Conservation (phyloP, 179 eudicot species). For the Silene vulgaris region DNA sequence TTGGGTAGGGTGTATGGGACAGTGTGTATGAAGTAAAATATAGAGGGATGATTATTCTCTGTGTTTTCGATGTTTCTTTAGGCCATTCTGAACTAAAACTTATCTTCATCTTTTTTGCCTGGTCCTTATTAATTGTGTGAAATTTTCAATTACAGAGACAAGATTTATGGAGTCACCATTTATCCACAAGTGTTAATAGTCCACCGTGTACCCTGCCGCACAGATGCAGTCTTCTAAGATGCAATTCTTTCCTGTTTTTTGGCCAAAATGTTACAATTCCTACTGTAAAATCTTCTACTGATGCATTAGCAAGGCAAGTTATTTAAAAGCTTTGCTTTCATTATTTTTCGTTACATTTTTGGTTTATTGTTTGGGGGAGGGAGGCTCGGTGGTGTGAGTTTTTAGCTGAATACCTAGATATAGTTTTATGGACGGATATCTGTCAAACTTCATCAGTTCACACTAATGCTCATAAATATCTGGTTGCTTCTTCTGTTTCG, state of each 20-base stretch:
- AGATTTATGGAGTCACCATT: constrained; percentile 45
- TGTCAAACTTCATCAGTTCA: neutral
- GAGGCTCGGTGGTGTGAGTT: too few relatives aligned
- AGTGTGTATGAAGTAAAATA: neutral
- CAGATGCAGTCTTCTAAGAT: constrained; percentile 36
- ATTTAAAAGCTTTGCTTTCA: constrained; percentile 9
- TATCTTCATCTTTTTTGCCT: neutral
- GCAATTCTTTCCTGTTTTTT: constrained; percentile 46
- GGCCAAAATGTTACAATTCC: constrained; percentile 39
- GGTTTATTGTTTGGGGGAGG: neutral
- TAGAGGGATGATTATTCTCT: neutral
- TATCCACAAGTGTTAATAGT: constrained; percentile 37
- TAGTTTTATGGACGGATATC: neutral
- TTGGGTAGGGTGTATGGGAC: neutral
- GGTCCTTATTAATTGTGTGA: constrained; percentile 1
- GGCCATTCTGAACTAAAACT: neutral
- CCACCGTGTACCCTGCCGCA: constrained; percentile 36
- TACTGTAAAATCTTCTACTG: constrained; percentile 47
- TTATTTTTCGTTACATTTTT: neutral
- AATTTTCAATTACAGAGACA: constrained; percentile 34
- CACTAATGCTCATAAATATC: neutral
- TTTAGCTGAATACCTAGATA: neutral
- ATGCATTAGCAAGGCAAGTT: constrained; percentile 54
- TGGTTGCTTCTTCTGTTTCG: neutral
- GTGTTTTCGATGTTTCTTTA: neutral